These are phyloP conservation scores for Calonectria pseudoreteaudii DNA, from an alignment of 2,329 filamentous ascomycete genomes.

Conservation along the genomic window DNA sequence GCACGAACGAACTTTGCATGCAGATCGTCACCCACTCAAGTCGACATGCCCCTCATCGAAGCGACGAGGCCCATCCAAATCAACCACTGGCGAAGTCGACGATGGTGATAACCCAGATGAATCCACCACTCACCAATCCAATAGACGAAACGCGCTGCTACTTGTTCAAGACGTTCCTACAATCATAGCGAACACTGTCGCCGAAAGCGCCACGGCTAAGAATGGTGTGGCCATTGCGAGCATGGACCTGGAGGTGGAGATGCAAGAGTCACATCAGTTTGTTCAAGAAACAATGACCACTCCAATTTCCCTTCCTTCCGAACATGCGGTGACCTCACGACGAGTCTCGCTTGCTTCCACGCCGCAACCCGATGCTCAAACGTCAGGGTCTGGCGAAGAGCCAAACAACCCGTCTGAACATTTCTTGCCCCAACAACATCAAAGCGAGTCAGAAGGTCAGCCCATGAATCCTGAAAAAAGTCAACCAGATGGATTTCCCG, in stretches of 20 bases:
- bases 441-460: too few species aligned
- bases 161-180: too few species aligned
- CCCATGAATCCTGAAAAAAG: too few species aligned
- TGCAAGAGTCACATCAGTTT: not conserved
- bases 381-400: too few species aligned
- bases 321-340: not conserved
- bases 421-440: too few species aligned
- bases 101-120: not conserved
- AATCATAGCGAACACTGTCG: too few species aligned
- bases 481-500: too few species aligned
- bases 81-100: not conserved
- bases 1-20: conserved; percentile 29
- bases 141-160: too few species aligned
- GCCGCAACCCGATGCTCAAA: too few species aligned
- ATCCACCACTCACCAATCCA: not conserved
- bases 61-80: not conserved
- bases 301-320: not conserved
- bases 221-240: not conserved
- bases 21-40: not conserved
- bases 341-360: not conserved
- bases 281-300: not conserved
- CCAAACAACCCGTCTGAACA: too few species aligned
- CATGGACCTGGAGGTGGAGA: not conserved
- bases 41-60: not conserved
- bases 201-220: too few species aligned